Evolutionary conservation across 2,329 filamentous ascomycete genomes (phyloP), one percentile per base, ranked within the genome.

Genomic region (Aspergillus unguis): DNA sequence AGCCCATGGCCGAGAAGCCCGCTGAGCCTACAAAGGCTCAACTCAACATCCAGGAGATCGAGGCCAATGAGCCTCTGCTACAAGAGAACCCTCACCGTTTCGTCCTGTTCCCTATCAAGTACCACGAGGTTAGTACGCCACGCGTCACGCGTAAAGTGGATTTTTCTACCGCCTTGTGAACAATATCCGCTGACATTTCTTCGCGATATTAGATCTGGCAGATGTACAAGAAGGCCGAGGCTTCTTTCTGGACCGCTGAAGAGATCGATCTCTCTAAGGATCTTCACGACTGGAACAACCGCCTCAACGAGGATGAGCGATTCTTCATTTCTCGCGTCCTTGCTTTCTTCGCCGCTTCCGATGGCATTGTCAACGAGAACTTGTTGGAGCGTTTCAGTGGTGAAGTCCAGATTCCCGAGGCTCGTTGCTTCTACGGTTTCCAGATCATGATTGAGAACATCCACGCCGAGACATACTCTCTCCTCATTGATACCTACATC

Each of bases 391-490:
- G 94, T 59, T 99, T 99, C 85, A 95, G 90, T 68, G 86, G 84
- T 61, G 94, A 99, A 77, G 92, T 99, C 29, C 94, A 99, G 78
- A 86, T 97, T 54, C 92, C 94, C 8, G 94, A 99, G 78, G 94
- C 94, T 60, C 91, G 94, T 68, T 99, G 94, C 85, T 99, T 99
- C 83, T 99, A 99, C 75, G 94, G 94, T 60, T 99, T 99, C 84
- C 94, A 99, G 80, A 97, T 97, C 80, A 99, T 99, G 94, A 97
- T 99, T 90, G 94, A 99, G 83, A 99, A 99, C 80, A 96, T 99
- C 68, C 94, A 99, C 83, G 96, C 94, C 11, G 94, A 99, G 80
- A 99, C 94, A 50, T 99, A 99, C 84, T 97, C 92, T 23, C 86
- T 99, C 33, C 86, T 99, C 71, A 99, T 99, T 72, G 94, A 99